Conservation (phyloP, 192 early-diverging fungal species). For the Linnemannia exigua region DNA sequence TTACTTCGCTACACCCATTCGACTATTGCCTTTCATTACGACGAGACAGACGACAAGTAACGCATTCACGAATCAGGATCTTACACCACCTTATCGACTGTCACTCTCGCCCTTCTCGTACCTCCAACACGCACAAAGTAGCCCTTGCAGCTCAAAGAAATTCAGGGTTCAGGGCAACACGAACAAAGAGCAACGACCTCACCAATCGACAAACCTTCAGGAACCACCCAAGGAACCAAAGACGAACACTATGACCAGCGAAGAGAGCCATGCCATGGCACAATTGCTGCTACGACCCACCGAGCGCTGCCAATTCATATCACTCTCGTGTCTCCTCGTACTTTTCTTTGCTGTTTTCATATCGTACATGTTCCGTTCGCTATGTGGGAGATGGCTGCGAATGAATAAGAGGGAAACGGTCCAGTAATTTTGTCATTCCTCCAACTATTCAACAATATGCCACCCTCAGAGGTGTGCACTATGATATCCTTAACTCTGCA, state of each 20-base stretch:
- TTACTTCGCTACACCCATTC: neutral
- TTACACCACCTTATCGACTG: neutral
- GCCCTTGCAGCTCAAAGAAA: neutral
- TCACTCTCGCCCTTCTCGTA: neutral
- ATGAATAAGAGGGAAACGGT: too few relatives aligned
- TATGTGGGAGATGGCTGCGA: neutral
- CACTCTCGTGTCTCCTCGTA: constrained; percentile 28
- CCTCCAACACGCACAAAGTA: neutral
- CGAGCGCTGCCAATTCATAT: constrained; percentile 54
- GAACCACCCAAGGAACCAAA: neutral
- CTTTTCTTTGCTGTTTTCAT: neutral
- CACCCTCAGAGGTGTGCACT: neutral
- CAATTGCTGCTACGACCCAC: constrained; percentile 35
- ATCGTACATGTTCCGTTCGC: neutral
- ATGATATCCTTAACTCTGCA: constrained; percentile 43
- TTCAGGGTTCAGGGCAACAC: constrained; percentile 1
- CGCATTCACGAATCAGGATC: neutral
- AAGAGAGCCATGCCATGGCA: constrained; percentile 24
- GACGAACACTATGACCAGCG: constrained; percentile 22
- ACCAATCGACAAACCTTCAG: neutral
- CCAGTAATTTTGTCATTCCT: too few relatives aligned
- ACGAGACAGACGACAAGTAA: neutral
- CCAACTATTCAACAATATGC: neutral
- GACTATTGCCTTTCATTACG: neutral
- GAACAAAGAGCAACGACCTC: neutral